A percentile compares a stretch with the other conserved stretches of the same genome.
These are phyloP conservation scores for Ananas comosus DNA, from an alignment of 176 grass and related monocot species.

Conservation along the genomic window DNA sequence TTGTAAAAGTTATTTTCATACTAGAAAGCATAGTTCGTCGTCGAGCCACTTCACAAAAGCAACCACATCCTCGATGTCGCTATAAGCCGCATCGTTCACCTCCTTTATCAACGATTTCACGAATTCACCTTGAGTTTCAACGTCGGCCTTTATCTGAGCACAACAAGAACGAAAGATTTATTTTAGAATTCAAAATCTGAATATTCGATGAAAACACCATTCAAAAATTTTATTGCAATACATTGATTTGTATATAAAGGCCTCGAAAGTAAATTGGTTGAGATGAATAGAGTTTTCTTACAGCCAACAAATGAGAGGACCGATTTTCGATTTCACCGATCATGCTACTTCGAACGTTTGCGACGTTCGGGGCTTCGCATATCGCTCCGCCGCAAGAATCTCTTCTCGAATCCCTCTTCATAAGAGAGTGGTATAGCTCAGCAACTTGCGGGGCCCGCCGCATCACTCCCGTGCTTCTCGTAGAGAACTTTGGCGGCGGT, in stretches of 20 bases:
- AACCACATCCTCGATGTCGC: conserved; percentile 95
- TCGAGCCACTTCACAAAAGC: conserved; percentile 99
- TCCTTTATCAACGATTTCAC: conserved; percentile 98
- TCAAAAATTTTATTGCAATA: too few relatives aligned
- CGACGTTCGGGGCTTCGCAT: conserved; percentile 57
- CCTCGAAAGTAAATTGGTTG: not conserved
- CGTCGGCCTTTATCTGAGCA: conserved; percentile 87
- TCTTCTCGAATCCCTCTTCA: conserved; percentile 90
- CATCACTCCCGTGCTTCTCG: conserved; percentile 61
- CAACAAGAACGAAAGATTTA: conserved; percentile 5
- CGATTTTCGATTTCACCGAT: conserved; percentile 99
- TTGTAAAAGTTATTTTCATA: conserved; percentile 20
- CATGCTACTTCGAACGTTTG: conserved; percentile 86
- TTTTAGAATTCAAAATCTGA: too few relatives aligned
- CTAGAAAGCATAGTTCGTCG: conserved; percentile 94
- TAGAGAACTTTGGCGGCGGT: conserved; percentile 61
- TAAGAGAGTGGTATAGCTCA: conserved; percentile 96
- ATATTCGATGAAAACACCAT: too few relatives aligned
- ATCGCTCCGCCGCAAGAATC: conserved; percentile 68
- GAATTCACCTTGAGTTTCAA: conserved; percentile 98
- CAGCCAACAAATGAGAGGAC: conserved; percentile 85
- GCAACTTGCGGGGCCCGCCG: conserved; percentile 94
- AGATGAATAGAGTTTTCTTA: conserved; percentile 32
- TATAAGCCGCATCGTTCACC: conserved; percentile 83
- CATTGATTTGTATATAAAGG: too few relatives aligned